Base-by-base conservation (phyloP, 2,329 filamentous ascomycete genomes). In the Davidsoniella neocaledoniae region DNA sequence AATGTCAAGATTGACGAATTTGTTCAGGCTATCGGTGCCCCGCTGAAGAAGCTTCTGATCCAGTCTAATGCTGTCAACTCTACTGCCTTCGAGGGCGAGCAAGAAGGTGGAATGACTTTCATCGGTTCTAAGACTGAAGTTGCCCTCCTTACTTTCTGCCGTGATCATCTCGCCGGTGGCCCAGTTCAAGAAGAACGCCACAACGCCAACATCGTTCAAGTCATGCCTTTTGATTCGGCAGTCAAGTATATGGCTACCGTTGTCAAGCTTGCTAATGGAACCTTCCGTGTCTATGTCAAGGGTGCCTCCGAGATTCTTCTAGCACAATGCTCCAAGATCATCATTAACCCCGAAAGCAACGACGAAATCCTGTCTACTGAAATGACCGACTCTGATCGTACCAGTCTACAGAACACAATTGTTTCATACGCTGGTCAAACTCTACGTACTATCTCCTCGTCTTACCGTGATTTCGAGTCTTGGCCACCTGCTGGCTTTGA, bases 391-490 rank as follows among this genome's bases (percentile, higher is more conserved):
- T 66, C 66, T n/a, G 74, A 78, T 55, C 69, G 71, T 29, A 43
- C 51, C 37, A 44, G 26, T 25, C 54, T 55, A n/a, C 12, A 43
- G 2, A 40, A 42, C 26, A 55, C 46, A 21, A 54, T 55, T 25
- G 44, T 37, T 16, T 51, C 52, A 7, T 55, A 52, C 48, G 56
- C 52, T 36, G 51, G 36, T 46, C 53, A 50, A 43, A 56, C 83
- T 17, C 69, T 90, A 40, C 75, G 84, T 54, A 87, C 83, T 1
- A 87, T 90, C 55, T 81, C 77, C 38, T 71, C 88, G 53, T 68
- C 84, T 23, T 87, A 84, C 62, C 79, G 78, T 48, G 84, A 90
- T 58, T 88, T 86, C 56, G 74, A 81, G 36, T 72, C 74, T 51
- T 90, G 84, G 84, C 84, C 85, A 23, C 80, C 71, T 16, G 75